Base-by-base conservation (phyloP, 805 yeast genomes). In the Yamadazyma sp. region DNA sequence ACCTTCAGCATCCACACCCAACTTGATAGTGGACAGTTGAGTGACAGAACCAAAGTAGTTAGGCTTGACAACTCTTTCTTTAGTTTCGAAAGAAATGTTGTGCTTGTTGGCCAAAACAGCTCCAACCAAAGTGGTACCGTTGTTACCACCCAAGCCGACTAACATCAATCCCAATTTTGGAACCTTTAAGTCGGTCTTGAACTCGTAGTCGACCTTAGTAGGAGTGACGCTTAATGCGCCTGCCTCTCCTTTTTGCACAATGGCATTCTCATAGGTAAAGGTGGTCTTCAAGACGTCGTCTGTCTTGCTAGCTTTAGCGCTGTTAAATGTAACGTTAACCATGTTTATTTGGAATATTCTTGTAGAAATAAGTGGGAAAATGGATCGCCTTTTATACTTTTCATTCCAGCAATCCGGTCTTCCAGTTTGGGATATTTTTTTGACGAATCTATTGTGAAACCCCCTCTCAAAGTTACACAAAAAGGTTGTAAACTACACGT, bases 101-200 rank as follows among this genome's bases (percentile, higher is more conserved):
- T 85, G 74, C 54, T 82, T 87, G 72, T 90, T 90, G 43, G 97
- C 95, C 48, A 84, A 76, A 35, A 82, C 73, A 7, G 96, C 82
- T 30, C 91, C 89, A 38, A 89, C 78, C 48, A 91, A 73, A 10
- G 98, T 90, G 42, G 96, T 76, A 63, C 97, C 98, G 58, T 90
- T 90, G 73, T 90, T 90, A 64, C 98, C 98, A 52, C 97, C 97
- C 49, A 90, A 73, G 51, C 98, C 98, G 23, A 90, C 97, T 46
- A 91, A 73, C 79, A 90, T 65, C 46, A 90, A 71, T 52, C 98
- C 98, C 33, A 88, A 75, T 63, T 83, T 88, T 52, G 96, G 95
- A 29, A 82, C 78, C 40, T 72, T 74, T 58, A 86, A 73, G 52
- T 88, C 95, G 35, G 86, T 82, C 63, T 87, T 86, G 74, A 90